Evolutionary conservation across 116 monocot species (phyloP), one percentile per base, ranked within the genome.

Genomic region (Zostera marina): DNA sequence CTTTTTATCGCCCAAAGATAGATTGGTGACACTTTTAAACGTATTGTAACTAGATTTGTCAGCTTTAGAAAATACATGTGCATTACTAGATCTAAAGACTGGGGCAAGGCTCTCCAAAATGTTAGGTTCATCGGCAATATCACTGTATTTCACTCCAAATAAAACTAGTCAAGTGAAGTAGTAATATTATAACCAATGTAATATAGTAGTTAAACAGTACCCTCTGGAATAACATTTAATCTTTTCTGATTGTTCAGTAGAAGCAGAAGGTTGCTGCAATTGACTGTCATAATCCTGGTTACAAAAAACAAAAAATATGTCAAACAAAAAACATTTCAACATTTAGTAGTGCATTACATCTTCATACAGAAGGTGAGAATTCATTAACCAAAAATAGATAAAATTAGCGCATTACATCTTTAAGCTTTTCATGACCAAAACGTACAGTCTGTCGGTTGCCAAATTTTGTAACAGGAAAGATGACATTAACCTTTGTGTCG

Each of bases 391-490:
- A 49, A 49, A 20, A 49, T 17, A 19, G 20, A 17, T 15, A 49
- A 17, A 49, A 49, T 20, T n/a, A n/a, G n/a, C n/a, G n/a, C n/a
- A n/a, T n/a, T 16, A n/a, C 8, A 49, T 17, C 49, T 17, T 49
- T 49, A 19, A 20, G 9, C 15, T 49, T 49, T 49, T 20, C 49
- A 15, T 49, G 15, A 15, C 49, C 49, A 49, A 32, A 32, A 32
- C 2, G 19, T 16, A 49, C 49, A 8, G n/a, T 49, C 15, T 17
- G 49, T 9, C 49, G 15, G 20, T 49, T 49, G 15, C 49, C 49
- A 49, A 17, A 20, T 49, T 49, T 49, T 49, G 15, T 49, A 49
- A 49, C 49, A 49, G 49, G 49, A 49, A 49, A 49, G 8, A 49
- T 17, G 5, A 17, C 49, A 49, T 49, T 49, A 20, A 49, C 49